phyloP scores from a whole-genome alignment of 2,329 filamentous ascomycete species.

The Aureobasidium leucospermi region DNA sequence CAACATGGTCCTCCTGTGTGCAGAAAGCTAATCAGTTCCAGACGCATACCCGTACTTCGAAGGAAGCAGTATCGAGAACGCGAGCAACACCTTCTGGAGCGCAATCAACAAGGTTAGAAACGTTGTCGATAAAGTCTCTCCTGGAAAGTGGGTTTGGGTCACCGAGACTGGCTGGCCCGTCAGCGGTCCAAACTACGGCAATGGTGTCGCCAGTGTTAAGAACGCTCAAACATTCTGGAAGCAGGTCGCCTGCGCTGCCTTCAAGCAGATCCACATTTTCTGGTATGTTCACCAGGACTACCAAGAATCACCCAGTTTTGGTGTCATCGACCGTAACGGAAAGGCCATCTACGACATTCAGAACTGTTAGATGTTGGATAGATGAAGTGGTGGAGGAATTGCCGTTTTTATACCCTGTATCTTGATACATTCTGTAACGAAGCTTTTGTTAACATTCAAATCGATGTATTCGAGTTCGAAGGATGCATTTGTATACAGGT shows the following conservation, averaged over 20 bases:
- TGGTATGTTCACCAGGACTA: conserved; percentile 55
- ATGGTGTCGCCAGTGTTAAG: conserved; percentile 47
- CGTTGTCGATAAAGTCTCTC: conserved; percentile 37
- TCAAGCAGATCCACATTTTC: conserved; percentile 50
- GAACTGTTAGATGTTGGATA: conserved; percentile 15
- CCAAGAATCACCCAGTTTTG: conserved; percentile 32
- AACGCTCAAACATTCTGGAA: conserved; percentile 61
- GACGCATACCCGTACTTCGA: conserved; percentile 64
- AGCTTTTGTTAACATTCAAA: not conserved
- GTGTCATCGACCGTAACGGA: conserved; percentile 30
- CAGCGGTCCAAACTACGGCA: conserved; percentile 46
- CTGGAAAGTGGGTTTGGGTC: conserved; percentile 25
- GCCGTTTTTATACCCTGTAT: not conserved
- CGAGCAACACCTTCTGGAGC: conserved; percentile 47
- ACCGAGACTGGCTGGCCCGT: conserved; percentile 59
- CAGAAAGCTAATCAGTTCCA: conserved; percentile 25
- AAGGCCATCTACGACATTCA: conserved; percentile 27
- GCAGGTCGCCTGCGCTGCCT: conserved; percentile 51
- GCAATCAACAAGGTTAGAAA: conserved; percentile 29
- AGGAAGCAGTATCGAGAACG: conserved; percentile 50
- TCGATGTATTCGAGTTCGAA: no score
- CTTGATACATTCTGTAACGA: not conserved
- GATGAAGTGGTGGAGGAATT: not conserved
- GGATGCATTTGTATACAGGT: no score
- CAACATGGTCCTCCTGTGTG: not conserved